These are phyloP conservation scores for Capronia epimyces DNA, from an alignment of 2,329 filamentous ascomycete species.

Conservation along the genomic window DNA sequence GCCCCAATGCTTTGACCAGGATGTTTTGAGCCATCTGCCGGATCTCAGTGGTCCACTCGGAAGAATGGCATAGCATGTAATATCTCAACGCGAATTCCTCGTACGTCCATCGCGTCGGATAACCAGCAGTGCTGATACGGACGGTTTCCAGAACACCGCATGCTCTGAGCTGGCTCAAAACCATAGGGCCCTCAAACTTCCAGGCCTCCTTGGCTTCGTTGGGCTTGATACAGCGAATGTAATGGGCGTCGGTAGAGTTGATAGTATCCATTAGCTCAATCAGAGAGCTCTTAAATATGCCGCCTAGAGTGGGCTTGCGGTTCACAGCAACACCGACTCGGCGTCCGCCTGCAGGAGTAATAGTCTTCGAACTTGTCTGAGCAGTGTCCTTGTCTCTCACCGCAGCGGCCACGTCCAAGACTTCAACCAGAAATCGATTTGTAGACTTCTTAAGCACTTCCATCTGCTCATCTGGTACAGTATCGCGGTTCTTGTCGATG, in stretches of 20 bases:
- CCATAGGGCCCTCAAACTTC: slow-evolving; percentile 99
- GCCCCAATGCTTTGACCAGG: slow-evolving; percentile 77
- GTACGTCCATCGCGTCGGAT: slow-evolving; percentile 97
- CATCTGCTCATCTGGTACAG: slow-evolving; percentile 96
- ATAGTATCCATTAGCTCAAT: slow-evolving; percentile 98
- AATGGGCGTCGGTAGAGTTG: slow-evolving; percentile 96
- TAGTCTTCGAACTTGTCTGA: slow-evolving; percentile 65
- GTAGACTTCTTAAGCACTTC: slow-evolving; percentile 78
- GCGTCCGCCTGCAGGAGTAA: slow-evolving; percentile 60
- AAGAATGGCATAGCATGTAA: slow-evolving; percentile 93
- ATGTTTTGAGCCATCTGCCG: slow-evolving; percentile 91
- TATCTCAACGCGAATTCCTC: slow-evolving; percentile 96
- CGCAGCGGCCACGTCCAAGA: slow-evolving; percentile 76
- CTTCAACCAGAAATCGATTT: slow-evolving; percentile 77
- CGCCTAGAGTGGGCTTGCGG: slow-evolving; percentile 92
- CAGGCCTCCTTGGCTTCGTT: slow-evolving; percentile 95
- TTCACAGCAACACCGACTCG: slow-evolving; percentile 89
- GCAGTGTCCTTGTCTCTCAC: slow-evolving; percentile 82
- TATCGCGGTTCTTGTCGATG: slow-evolving; percentile 99
- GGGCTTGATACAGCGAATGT: slow-evolving; percentile 98
- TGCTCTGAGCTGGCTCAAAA: slow-evolving; percentile 90
- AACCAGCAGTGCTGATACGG: slow-evolving; percentile 92
- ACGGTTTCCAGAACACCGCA: slow-evolving; percentile 99
- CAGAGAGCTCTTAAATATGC: slow-evolving; percentile 96
- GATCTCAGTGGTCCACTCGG: slow-evolving; percentile 88